Evolutionary conservation across 345 rosid genomes (phyloP).

Genomic region (Clarkia xantiana): DNA sequence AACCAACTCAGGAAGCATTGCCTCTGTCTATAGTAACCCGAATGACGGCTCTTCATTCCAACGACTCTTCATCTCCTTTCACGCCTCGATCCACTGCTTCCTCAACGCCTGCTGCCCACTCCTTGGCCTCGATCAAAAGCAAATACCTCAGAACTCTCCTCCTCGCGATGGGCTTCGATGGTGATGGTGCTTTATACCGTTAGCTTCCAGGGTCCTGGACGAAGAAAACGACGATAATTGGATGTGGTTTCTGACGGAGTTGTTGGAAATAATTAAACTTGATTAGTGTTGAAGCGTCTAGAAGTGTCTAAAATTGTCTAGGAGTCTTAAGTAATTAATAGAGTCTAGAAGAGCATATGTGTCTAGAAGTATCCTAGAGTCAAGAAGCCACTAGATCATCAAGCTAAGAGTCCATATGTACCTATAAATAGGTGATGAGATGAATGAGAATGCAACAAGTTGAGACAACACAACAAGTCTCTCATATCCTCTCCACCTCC

Average conservation of each 20-base stretch:
- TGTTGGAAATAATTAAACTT: too few relatives aligned
- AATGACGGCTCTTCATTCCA: slow-evolving; percentile 70
- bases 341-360: too few relatives aligned
- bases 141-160: slow-evolving; percentile 88
- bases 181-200: slow-evolving; percentile 83
- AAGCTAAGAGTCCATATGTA: too few relatives aligned
- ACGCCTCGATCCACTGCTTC: slow-evolving; percentile 93
- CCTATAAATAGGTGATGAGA: too few relatives aligned
- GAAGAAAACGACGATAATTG: slow-evolving; percentile 95
- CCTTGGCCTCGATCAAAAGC: slow-evolving; percentile 89
- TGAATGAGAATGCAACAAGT: too few relatives aligned
- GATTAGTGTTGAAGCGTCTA: too few relatives aligned
- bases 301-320: too few relatives aligned
- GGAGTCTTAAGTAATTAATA: too few relatives aligned
- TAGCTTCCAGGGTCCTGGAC: slow-evolving; percentile 89
- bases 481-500: too few relatives aligned
- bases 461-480: too few relatives aligned
- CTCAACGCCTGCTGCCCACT: slow-evolving; percentile 92
- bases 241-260: slow-evolving; percentile 99
- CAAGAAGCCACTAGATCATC: too few relatives aligned
- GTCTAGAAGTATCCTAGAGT: too few relatives aligned
- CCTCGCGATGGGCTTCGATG: slow-evolving; percentile 91
- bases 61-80: slow-evolving; percentile 89
- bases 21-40: slow-evolving; percentile 70
- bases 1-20: slow-evolving; percentile 84